Percentiles rank a stretch among this genome's conserved stretches.
These are phyloP conservation scores for Suhomyces terraborum DNA, from an alignment of 1,139 yeast genomes.

Conservation along the genomic window DNA sequence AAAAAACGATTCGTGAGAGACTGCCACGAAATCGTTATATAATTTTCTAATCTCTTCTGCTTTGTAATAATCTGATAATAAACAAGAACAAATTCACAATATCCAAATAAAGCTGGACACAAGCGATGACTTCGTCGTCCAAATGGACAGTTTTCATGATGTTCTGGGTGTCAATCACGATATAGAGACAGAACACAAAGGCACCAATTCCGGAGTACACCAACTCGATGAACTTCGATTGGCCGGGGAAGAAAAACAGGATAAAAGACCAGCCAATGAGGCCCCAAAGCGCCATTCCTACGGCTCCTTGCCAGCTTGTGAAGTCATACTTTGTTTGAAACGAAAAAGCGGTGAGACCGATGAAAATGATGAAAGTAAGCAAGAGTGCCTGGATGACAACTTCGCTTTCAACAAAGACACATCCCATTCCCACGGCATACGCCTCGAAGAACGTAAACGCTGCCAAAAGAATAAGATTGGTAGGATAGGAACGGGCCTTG, in stretches of 20 bases:
- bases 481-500: conserved; percentile 67
- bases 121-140: conserved; percentile 83
- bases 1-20: too few species aligned
- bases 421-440: conserved; percentile 67
- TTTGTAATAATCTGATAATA: conserved; percentile 68
- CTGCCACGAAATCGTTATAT: too few species aligned
- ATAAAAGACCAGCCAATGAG: conserved; percentile 75
- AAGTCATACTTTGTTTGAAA: conserved; percentile 82
- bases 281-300: conserved; percentile 64
- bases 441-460: conserved; percentile 77
- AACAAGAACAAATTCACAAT: conserved; percentile 77
- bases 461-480: conserved; percentile 55
- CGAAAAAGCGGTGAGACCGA: conserved; percentile 77
- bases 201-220: conserved; percentile 77
- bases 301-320: conserved; percentile 68
- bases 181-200: conserved; percentile 67
- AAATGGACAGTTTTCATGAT: conserved; percentile 79
- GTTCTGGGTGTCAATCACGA: conserved; percentile 79
- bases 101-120: conserved; percentile 77
- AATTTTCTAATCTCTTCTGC: conserved; percentile 37
- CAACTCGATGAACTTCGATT: conserved; percentile 54
- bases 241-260: conserved; percentile 64
- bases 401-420: conserved; percentile 63
- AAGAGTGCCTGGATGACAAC: conserved; percentile 72
- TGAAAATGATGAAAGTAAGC: conserved; percentile 67